A percentile compares a stretch with the other conserved stretches of the same genome.
Conservation (phyloP, 2,329 filamentous ascomycete genomes). For the Myriosclerotinia duriaeana region DNA sequence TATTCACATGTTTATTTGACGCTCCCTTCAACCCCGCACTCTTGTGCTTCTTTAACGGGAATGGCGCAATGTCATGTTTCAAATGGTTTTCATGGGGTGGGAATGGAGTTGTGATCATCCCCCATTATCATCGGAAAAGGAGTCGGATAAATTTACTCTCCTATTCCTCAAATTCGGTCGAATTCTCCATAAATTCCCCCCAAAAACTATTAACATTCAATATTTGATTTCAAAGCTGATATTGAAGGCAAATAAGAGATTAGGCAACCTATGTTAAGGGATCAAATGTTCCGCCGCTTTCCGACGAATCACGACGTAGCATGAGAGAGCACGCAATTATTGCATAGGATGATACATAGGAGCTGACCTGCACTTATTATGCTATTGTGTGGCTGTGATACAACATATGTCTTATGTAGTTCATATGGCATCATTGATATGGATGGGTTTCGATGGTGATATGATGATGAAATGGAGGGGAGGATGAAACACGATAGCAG, state of each 20-base stretch:
- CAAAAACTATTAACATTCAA: neutral
- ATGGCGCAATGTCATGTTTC: constrained; percentile 18
- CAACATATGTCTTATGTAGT: constrained; percentile 4
- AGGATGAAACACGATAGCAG: neutral
- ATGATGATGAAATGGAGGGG: constrained; percentile 10
- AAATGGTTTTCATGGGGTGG: no score
- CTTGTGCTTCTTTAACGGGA: neutral
- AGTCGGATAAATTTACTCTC: neutral
- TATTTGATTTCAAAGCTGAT: constrained; percentile 15
- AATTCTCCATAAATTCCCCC: neutral
- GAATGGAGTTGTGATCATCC: neutral
- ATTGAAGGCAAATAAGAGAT: neutral
- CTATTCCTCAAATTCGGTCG: neutral
- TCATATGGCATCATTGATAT: constrained; percentile 21
- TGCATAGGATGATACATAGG: constrained; percentile 15
- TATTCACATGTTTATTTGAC: neutral
- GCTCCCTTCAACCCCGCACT: constrained; percentile 7
- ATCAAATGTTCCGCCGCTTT: neutral
- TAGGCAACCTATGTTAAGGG: neutral
- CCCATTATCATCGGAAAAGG: neutral
- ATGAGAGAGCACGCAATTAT: constrained; percentile 21
- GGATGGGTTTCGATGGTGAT: constrained; percentile 1
- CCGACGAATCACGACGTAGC: constrained; percentile 10
- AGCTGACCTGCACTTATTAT: neutral
- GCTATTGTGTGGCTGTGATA: neutral